These are phyloP conservation scores for Silene noctiflora DNA, from an alignment of 179 eudicot species.

Conservation along the genomic window DNA sequence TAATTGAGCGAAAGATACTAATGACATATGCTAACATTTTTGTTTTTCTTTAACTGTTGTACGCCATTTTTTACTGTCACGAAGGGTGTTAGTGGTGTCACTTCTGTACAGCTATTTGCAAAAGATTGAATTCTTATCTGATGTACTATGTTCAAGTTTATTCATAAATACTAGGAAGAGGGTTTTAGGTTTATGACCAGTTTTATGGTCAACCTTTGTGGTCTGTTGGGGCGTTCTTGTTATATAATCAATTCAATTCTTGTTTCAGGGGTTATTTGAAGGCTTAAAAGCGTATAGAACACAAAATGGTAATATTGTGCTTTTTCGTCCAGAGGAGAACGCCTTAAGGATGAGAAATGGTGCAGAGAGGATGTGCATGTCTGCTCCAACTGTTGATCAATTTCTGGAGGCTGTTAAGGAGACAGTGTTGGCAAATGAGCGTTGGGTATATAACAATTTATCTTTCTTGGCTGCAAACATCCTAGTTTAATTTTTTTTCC, in stretches of 20 bases:
- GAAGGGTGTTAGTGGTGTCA: neutral
- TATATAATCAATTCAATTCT: neutral
- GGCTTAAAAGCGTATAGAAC: constrained; percentile 88
- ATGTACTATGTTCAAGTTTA: neutral
- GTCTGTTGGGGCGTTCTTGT: neutral
- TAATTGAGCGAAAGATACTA: neutral
- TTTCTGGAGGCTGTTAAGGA: constrained; percentile 84
- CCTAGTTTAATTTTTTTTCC: neutral
- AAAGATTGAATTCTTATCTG: neutral
- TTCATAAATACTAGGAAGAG: neutral
- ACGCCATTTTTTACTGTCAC: neutral
- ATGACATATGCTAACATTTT: neutral
- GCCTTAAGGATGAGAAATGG: constrained; percentile 73
- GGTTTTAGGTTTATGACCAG: neutral
- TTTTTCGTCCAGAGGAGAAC: constrained; percentile 93
- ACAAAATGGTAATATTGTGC: constrained; percentile 67
- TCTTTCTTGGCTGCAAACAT: neutral
- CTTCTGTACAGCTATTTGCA: neutral
- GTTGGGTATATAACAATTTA: constrained; percentile 53
- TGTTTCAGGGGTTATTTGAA: constrained; percentile 82
- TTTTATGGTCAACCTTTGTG: neutral
- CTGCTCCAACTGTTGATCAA: constrained; percentile 86
- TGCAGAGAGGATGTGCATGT: constrained; percentile 99
- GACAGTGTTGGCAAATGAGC: constrained; percentile 82
- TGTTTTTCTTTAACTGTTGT: neutral